Conservation (phyloP, 345 rosid species). For the Brassica incana region DNA sequence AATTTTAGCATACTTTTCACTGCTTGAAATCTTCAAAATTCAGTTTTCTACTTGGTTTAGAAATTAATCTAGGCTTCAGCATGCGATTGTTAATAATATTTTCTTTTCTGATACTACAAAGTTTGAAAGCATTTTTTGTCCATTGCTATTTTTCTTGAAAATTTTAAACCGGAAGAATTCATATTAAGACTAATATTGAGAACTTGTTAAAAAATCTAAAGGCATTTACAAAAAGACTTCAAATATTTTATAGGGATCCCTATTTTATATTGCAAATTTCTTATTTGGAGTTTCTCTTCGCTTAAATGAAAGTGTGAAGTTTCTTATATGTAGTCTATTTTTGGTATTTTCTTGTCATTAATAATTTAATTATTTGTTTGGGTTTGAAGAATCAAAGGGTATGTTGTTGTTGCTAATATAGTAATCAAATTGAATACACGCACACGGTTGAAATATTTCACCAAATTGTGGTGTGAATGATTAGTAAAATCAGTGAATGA, state of each 20-base stretch:
- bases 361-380: not conserved
- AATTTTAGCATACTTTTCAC: not conserved
- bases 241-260: not conserved
- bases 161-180: not conserved
- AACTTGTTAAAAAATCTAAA: not conserved
- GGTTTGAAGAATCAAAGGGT: not conserved
- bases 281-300: not conserved
- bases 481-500: constrained; percentile 12
- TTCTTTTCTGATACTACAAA: not conserved
- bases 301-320: not conserved
- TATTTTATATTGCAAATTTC: not conserved
- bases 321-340: not conserved
- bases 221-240: not conserved
- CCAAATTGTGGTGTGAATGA: constrained; percentile 14
- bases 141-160: not conserved
- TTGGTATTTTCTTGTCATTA: not conserved
- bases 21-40: not conserved
- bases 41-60: not conserved
- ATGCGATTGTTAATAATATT: not conserved
- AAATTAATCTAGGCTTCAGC: not conserved
- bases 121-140: not conserved
- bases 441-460: constrained; percentile 30
- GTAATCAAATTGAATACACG: constrained; percentile 16
- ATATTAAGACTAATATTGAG: not conserved
- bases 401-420: not conserved